Conservation (phyloP, 2,329 filamentous ascomycete genomes). For the Aspergillus caelatus region DNA sequence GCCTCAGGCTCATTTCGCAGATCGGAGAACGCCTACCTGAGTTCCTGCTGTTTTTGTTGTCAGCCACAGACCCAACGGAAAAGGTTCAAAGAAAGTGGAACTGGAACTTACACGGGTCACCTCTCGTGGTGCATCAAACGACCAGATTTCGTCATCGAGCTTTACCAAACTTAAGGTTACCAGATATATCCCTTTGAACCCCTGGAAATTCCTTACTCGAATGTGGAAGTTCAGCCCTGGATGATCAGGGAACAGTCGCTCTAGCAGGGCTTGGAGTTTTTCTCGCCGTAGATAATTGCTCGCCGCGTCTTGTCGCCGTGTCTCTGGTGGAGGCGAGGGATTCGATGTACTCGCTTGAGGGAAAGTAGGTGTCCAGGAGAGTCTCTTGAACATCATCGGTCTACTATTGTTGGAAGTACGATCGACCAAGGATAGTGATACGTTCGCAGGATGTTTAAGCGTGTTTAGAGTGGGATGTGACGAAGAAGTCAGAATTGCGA, state of each 20-base stretch:
- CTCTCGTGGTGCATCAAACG: constrained; percentile 24
- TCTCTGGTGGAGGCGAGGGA: neutral
- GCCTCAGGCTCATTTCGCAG: constrained; percentile 14
- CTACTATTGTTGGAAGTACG: neutral
- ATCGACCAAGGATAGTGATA: neutral
- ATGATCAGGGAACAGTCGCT: constrained; percentile 22
- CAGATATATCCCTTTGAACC: neutral
- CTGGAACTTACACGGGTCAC: constrained; percentile 19
- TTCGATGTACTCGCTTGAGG: neutral
- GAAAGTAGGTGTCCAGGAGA: neutral
- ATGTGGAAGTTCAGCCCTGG: constrained; percentile 25
- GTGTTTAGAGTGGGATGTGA: neutral
- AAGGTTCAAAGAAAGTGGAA: neutral
- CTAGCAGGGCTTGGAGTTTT: constrained; percentile 23
- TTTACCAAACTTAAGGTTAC: constrained; percentile 5
- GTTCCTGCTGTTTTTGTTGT: constrained; percentile 12
- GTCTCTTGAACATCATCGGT: neutral
- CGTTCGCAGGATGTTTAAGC: neutral
- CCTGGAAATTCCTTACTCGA: constrained; percentile 18
- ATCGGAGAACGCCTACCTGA: constrained; percentile 16
- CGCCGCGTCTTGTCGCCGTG: constrained; percentile 18
- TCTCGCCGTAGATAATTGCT: constrained; percentile 18
- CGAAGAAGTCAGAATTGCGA: neutral
- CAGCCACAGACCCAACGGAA: constrained; percentile 6
- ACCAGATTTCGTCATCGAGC: constrained; percentile 21